Percentiles rank a stretch among this genome's conserved stretches.
phyloP scores from a whole-genome alignment of 345 rosid species.

The Fremontodendron californicum region DNA sequence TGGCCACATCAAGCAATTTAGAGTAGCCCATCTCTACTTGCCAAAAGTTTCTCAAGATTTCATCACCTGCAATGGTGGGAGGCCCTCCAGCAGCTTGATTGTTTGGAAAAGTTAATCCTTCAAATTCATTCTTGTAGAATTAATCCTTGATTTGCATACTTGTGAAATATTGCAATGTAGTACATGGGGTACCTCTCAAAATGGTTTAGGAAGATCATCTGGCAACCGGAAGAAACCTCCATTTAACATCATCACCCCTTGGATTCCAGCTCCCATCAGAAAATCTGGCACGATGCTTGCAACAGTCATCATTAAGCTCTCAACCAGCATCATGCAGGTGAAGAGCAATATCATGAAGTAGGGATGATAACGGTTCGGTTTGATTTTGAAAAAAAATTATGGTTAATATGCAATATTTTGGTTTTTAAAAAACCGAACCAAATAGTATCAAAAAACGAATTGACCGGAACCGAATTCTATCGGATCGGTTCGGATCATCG shows the following conservation, averaged over 20 bases:
- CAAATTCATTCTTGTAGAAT: constrained; percentile 31
- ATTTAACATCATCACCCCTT: constrained; percentile 44
- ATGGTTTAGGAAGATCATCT: constrained; percentile 36
- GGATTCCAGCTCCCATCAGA: constrained; percentile 56
- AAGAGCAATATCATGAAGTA: constrained; percentile 36
- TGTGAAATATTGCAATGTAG: constrained; percentile 33
- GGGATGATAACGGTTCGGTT: too few species aligned
- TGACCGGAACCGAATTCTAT: too few species aligned
- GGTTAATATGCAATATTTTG: too few species aligned
- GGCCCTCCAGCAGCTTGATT: constrained; percentile 10
- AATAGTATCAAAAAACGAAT: too few species aligned
- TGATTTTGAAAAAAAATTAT: too few species aligned
- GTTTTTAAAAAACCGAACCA: too few species aligned
- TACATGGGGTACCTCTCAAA: constrained; percentile 47
- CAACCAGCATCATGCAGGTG: constrained; percentile 37
- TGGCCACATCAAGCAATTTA: constrained; percentile 31
- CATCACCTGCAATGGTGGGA: constrained; percentile 22
- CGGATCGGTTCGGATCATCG: too few species aligned
- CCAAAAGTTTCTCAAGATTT: constrained; percentile 29
- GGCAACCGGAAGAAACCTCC: constrained; percentile 51
- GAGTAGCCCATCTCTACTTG: constrained; percentile 31
- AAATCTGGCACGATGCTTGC: constrained; percentile 52
- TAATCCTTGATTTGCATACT: constrained; percentile 29
- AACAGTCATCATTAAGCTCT: constrained; percentile 58
- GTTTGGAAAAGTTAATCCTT: constrained; percentile 31